phyloP scores from a whole-genome alignment of 75 land plant species.

The Cunninghamia lanceolata region DNA sequence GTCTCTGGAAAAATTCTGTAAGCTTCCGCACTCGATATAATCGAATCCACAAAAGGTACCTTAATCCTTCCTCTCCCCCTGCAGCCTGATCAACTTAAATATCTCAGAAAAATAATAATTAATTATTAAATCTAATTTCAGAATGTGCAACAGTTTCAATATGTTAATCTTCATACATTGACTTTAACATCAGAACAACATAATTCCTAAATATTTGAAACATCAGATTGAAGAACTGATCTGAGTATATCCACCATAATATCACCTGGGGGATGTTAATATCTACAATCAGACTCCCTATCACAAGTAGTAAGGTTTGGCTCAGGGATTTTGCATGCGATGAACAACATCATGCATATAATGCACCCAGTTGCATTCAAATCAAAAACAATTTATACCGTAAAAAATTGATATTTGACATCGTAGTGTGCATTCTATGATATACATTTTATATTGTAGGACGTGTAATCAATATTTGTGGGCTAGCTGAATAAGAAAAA shows the following conservation, averaged over 20 bases:
- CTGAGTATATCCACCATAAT: not conserved
- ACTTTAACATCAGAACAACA: not conserved
- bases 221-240: not conserved
- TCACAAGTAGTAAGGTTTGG: not conserved
- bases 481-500: too few species aligned
- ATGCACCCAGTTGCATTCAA: not conserved
- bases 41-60: conserved; percentile 80
- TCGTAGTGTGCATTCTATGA: too few species aligned
- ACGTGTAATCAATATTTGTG: too few species aligned
- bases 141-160: not conserved
- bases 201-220: not conserved
- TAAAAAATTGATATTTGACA: too few species aligned
- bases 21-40: conserved; percentile 57
- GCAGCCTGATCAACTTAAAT: conserved; percentile 29
- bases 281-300: not conserved
- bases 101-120: not conserved
- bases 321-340: not conserved
- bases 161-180: not conserved
- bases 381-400: too few species aligned
- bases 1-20: conserved; percentile 40
- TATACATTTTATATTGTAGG: too few species aligned
- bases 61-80: conserved; percentile 61
- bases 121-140: not conserved
- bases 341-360: not conserved
- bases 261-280: not conserved